Conservation (phyloP, 441 rosid genomes). For the Syzygium malaccense region DNA sequence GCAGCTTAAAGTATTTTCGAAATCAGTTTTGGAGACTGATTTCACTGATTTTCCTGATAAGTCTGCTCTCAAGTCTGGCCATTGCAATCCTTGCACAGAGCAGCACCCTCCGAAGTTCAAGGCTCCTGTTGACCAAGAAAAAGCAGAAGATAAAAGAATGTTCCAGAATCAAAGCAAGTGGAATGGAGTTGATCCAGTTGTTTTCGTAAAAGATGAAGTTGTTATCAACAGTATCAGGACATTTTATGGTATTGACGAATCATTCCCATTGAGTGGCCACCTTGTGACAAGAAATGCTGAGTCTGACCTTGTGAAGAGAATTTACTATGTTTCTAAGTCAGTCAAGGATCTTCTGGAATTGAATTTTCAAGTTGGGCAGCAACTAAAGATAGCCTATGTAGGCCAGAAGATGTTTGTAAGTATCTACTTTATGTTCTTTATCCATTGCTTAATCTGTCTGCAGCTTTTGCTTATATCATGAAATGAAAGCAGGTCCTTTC, state of each 20-base stretch:
- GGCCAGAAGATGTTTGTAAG: constrained; percentile 98
- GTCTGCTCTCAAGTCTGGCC: constrained; percentile 23
- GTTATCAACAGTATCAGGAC: constrained; percentile 60
- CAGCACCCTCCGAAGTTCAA: constrained; percentile 21
- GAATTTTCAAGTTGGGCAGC: constrained; percentile 66
- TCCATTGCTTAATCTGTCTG: background rate
- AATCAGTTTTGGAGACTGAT: constrained; percentile 33
- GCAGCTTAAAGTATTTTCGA: constrained; percentile 6
- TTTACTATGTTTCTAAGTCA: constrained; percentile 80
- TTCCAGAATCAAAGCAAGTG: constrained; percentile 80
- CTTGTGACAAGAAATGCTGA: constrained; percentile 83
- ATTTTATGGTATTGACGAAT: constrained; percentile 78
- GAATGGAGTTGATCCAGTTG: constrained; percentile 89
- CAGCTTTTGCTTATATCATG: background rate
- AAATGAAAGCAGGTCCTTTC: background rate
- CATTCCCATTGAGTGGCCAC: constrained; percentile 65
- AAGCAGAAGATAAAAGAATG: constrained; percentile 49
- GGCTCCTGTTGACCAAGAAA: constrained; percentile 21
- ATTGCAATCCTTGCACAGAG: constrained; percentile 11
- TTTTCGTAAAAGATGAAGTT: constrained; percentile 77
- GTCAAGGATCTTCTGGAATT: constrained; percentile 74
- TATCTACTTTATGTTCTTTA: background rate
- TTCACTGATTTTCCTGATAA: constrained; percentile 22
- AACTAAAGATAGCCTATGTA: constrained; percentile 80
- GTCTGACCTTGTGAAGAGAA: constrained; percentile 78